Base-by-base conservation (phyloP, 257 asterid genomes). In the Ocimum tenuiflorum region DNA sequence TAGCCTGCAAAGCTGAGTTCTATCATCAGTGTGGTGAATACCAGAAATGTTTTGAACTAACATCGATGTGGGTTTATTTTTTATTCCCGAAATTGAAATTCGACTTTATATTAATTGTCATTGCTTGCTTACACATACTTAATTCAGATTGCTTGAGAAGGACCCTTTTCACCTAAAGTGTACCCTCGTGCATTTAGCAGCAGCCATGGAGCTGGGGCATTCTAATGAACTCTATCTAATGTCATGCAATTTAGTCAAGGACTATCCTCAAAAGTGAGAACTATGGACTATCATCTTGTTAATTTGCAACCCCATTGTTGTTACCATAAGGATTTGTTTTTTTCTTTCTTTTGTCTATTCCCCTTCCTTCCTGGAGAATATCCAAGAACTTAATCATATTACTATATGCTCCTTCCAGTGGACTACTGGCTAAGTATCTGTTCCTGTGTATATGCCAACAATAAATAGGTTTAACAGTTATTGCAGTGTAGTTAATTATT, bases 1-100 rank as follows among this genome's bases (percentile, higher is more conserved):
- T 94, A 75, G 94, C 99, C 72, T 88, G 99, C 89, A 94, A 86
- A 88, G 99, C 99, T 56, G 99, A 94, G 83, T 90, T 83, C 81
- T 86, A 84, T 69, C 97, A 94, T 81, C 99, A 94, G 77, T 86
- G 95, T 67, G 91, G 97, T 31, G 99, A 90, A 83, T 88, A 94
- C 75, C 96, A 94, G 62, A 94, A 86, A 75, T 88, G 97, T 73
- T 94, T 94, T 77, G 95, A 94, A 68, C 82, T 90, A 56, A 94
- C 99, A 11, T 86, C 92, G 3, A 76, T 80, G 98, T 91, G 79
- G 71, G 96, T 81, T 77, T 56, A 54, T 69, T 49, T 60, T 20
- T 41, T 19, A 69, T 67, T 63, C 63, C 65, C 60, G 31, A 29
- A 62, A 45, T 12, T 12, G 27, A 39, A 29, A 20, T 41, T n/a